These are phyloP conservation scores for Climacium dendroides DNA, from an alignment of 225 moss, liverwort and hornwort species.

Conservation along the genomic window DNA sequence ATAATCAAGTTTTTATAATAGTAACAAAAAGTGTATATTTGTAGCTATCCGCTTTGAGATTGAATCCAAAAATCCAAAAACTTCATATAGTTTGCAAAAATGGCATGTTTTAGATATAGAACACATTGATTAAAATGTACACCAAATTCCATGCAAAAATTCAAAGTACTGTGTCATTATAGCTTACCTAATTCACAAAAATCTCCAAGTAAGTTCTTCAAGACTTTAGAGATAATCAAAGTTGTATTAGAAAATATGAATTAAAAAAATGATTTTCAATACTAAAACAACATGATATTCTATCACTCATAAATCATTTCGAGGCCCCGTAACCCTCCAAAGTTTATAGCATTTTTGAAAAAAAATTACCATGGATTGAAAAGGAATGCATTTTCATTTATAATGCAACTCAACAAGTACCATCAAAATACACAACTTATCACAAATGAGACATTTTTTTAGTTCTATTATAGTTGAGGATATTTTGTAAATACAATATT, in stretches of 20 bases:
- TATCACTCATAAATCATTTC: not conserved
- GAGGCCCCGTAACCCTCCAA: fast-evolving
- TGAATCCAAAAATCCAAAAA: not conserved
- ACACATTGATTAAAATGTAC: too few species aligned
- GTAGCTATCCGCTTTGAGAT: not conserved
- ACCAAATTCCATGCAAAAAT: too few species aligned
- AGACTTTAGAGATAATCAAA: not conserved
- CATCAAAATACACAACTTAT: not conserved
- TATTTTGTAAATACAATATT: not conserved
- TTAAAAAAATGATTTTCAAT: not conserved
- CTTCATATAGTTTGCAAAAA: too few species aligned
- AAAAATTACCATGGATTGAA: fast-evolving
- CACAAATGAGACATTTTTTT: not conserved
- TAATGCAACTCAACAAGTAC: not conserved
- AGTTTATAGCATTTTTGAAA: too few species aligned
- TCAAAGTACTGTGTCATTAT: too few species aligned
- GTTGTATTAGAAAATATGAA: not conserved
- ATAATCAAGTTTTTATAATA: not conserved
- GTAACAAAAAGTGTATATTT: not conserved
- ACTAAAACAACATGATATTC: not conserved
- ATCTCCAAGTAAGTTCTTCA: too few species aligned
- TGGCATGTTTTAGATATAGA: too few species aligned
- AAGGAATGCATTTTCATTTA: not conserved
- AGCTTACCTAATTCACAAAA: too few species aligned
- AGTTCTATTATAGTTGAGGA: not conserved